Evolutionary conservation across 176 grass and related monocot species (phyloP), one percentile per base, ranked within the genome.

Genomic region (Musa troglodytarum): DNA sequence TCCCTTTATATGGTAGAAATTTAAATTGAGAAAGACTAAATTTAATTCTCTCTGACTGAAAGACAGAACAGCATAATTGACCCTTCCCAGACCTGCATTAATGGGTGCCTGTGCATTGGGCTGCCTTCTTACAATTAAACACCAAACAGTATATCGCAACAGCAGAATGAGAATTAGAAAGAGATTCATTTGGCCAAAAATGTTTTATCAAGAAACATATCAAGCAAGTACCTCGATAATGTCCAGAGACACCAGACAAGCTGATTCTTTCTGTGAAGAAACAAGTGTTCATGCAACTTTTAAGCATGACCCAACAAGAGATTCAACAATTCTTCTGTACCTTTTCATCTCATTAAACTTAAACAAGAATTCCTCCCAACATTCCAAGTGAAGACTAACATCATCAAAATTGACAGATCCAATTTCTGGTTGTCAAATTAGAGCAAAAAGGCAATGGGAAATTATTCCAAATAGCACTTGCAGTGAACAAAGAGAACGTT

Each of bases 271-370:
- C 7, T 76, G 85, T 19, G 94, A 93, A 83, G 94, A 91, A 59
- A 93, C 84, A 84, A 98, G 90, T 67, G 90, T 86, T 15, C 62
- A 80, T 11, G 88, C 80, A 76, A 84, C 83, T 82, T 76, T 77
- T 73, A 98, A 87, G 76, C 90, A 98, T 80, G 90, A 98, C 58
- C 86, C 86, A 80, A 80, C 69, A 83, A 98, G 91, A 77, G 86
- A 98, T 76, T 88, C 90, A 82, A 98, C 80, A 65, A 85, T 93
- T 79, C 86, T 87, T 80, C 90, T 98, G 76, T 98, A 93, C 81
- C 90, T 87, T 80, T 74, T 98, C 79, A 83, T 93, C 78, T 98
- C 90, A 87, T 85, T 85, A 72, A 98, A 50, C 49, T 87, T 93
- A 65, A 80, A 87, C 69, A 93, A 67, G 65, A 87, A 78, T 67